Evolutionary conservation across 805 yeast species (phyloP), one percentile per base, ranked within the genome.

Genomic region (Wickerhamomyces tratensis): DNA sequence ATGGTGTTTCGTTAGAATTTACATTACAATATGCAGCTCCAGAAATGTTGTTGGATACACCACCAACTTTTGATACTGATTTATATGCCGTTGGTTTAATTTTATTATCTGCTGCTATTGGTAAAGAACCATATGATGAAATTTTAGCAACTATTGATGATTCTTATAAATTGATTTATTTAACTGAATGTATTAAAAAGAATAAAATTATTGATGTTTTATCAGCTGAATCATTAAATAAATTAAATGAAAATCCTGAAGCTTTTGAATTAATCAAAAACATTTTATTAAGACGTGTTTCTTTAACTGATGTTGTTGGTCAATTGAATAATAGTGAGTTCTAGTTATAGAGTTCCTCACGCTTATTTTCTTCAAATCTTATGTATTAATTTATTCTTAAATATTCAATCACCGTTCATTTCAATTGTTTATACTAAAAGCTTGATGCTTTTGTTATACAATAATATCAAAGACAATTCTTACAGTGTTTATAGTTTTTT

Each of bases 1-100:
- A 49, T 49, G 47, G 64, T 55, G 4, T 60, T 53, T 56, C 59
- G 49, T 46, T 46, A 33, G 56, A 51, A 25, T 8, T 50, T 4
- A 58, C 77, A 1, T 55, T 71, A 26, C 68, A 64, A 36, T 31
- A 65, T 52, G 58, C 72, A 9, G 71, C 78, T 1, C 79, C 79
- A 2, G 75, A 70, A 43, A 49, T 74, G 15, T 42, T 71, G 10
- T 35, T 53, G 11, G 49, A 47, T 20, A 20, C 41, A 0, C 37
- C 45, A 8, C 73, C 70, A 41, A 49, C 51, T 12, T 61, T 45
- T 52, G 53, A 46, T n/a, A 62, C 75, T 3, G 79, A 74, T 44
- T 46, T 69, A 9, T 74, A 62, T 48, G 67, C 77, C 12, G 63
- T 63, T 5, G 79, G 79, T 0, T 49, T 74, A 37, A 61, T 71